These are phyloP conservation scores for Phytophthora pinifolia DNA, from an alignment of 352 stramenopile species.

Conservation along the genomic window DNA sequence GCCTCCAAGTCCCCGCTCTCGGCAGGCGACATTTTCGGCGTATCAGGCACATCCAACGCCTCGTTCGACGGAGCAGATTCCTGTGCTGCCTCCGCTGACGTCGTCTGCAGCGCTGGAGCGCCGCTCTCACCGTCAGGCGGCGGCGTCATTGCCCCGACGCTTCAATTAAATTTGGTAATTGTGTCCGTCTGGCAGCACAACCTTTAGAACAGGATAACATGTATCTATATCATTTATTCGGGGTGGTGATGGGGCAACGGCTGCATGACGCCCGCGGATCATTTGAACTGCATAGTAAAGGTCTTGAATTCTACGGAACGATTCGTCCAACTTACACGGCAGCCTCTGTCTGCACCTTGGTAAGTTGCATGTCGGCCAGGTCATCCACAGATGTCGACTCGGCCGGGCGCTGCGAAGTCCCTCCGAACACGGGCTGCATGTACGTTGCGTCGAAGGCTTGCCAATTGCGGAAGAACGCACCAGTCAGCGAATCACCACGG, in stretches of 20 bases:
- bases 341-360: slow-evolving; percentile 43
- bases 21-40: slow-evolving; percentile 4
- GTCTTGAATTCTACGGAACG: no score
- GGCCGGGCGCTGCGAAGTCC: slow-evolving; percentile 37
- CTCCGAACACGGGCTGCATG: slow-evolving; percentile 84
- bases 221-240: slow-evolving; percentile 21
- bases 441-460: slow-evolving; percentile 76
- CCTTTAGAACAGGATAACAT: slow-evolving; percentile 20
- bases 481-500: slow-evolving; percentile 50
- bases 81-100: neutral
- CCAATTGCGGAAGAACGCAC: slow-evolving; percentile 76
- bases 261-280: slow-evolving; percentile 7
- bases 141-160: slow-evolving; percentile 12
- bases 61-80: slow-evolving; percentile 4
- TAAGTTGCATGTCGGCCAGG: slow-evolving; percentile 28
- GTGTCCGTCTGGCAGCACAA: slow-evolving; percentile 11
- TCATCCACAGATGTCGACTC: slow-evolving; percentile 23
- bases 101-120: slow-evolving; percentile 1
- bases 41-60: neutral
- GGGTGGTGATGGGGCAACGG: slow-evolving; percentile 5
- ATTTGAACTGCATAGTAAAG: no score
- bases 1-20: slow-evolving; percentile 19
- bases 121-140: slow-evolving; percentile 7
- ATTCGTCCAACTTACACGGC: slow-evolving; percentile 31
- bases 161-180: slow-evolving; percentile 17